A percentile compares a stretch with the other conserved stretches of the same genome.
These are phyloP conservation scores for Neurospora sp. DNA, from an alignment of 495 filamentous ascomycete species.

Conservation along the genomic window DNA sequence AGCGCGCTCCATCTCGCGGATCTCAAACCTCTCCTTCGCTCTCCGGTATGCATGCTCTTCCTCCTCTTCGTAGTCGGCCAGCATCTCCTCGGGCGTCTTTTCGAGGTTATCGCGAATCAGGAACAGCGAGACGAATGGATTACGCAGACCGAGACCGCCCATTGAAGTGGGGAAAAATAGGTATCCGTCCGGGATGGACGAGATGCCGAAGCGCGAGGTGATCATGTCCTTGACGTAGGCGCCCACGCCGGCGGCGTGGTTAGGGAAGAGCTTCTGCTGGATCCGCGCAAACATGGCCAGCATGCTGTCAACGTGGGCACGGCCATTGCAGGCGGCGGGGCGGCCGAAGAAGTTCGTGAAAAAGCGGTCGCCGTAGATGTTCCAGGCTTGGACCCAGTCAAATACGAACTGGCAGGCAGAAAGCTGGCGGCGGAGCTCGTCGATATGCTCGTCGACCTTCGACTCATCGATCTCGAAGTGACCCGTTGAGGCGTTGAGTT, in stretches of 20 bases:
- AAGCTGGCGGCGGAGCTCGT: conserved; percentile 49
- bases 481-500: conserved; percentile 43
- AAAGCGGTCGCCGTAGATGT: conserved; percentile 53
- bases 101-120: conserved; percentile 6
- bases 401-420: conserved; percentile 43
- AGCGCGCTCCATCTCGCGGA: background rate
- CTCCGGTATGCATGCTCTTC: conserved; percentile 33
- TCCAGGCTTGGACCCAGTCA: conserved; percentile 56
- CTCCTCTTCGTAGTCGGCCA: conserved; percentile 9
- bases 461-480: conserved; percentile 51
- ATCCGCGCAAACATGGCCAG: conserved; percentile 50
- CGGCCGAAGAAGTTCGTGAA: conserved; percentile 56
- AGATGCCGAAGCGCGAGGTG: conserved; percentile 39
- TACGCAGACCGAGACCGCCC: conserved; percentile 46
- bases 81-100: conserved; percentile 6
- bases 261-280: conserved; percentile 39
- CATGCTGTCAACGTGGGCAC: conserved; percentile 53
- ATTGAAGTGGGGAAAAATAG: conserved; percentile 45
- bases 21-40: conserved; percentile 24
- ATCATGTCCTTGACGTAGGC: conserved; percentile 40
- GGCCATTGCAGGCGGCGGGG: conserved; percentile 53
- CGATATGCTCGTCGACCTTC: conserved; percentile 50
- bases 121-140: conserved; percentile 37
- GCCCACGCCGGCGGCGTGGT: conserved; percentile 11
- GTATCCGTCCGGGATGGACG: conserved; percentile 49